Conservation (phyloP, 2,329 filamentous ascomycete genomes). For the Aspergillus sp. region DNA sequence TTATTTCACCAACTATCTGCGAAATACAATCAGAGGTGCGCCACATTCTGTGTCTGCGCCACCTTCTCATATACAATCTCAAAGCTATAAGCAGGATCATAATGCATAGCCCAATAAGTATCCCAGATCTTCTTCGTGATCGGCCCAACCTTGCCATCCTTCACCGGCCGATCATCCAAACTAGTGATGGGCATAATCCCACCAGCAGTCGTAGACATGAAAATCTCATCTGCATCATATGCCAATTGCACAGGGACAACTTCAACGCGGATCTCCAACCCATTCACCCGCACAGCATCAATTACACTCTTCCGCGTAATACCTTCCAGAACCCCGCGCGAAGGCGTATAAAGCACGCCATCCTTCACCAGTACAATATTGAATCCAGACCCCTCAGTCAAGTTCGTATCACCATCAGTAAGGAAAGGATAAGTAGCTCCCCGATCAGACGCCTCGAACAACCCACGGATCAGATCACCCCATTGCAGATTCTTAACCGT, state of each 20-base stretch:
- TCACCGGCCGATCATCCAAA: conserved; percentile 47
- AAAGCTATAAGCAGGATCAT: conserved; percentile 13
- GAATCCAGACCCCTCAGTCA: conserved; percentile 54
- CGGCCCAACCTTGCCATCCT: conserved; percentile 47
- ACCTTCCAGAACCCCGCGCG: conserved; percentile 51
- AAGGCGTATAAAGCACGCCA: conserved; percentile 48
- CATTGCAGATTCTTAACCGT: conserved; percentile 39
- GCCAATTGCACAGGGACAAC: conserved; percentile 44
- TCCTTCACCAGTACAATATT: conserved; percentile 52
- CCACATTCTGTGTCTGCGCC: too few species aligned
- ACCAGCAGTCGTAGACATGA: conserved; percentile 57
- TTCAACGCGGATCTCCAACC: background rate
- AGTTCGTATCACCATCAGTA: conserved; percentile 51
- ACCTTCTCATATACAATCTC: background rate
- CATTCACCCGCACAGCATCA: conserved; percentile 36
- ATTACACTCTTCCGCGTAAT: conserved; percentile 53
- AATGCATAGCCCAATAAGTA: conserved; percentile 53
- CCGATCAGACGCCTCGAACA: conserved; percentile 52
- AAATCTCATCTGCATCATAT: conserved; percentile 51
- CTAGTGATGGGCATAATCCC: conserved; percentile 56
- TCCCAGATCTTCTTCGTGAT: conserved; percentile 54
- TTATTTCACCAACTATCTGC: too few species aligned
- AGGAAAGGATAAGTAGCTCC: conserved; percentile 52
- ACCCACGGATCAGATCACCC: conserved; percentile 49
- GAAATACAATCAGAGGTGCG: too few species aligned